Conservation (phyloP, 257 asterid genomes). For the Handroanthus guayacan region DNA sequence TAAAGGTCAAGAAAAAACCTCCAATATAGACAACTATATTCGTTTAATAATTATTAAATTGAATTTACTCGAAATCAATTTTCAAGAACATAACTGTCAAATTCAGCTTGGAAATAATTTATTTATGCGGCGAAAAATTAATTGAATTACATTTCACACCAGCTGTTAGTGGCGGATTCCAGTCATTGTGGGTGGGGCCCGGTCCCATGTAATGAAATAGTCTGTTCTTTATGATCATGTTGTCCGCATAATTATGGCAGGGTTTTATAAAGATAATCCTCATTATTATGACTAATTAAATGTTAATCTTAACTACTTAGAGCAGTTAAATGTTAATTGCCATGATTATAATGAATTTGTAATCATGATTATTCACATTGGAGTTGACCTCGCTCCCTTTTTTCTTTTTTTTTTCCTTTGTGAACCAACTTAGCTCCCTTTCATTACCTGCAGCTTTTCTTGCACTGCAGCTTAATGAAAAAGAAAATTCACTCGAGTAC, state of each 20-base stretch:
- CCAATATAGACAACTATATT: neutral
- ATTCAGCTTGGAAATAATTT: neutral
- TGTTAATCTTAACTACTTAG: conserved; percentile 36
- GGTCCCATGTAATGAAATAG: conserved; percentile 25
- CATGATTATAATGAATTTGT: conserved; percentile 35
- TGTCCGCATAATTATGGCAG: conserved; percentile 36
- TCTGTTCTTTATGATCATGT: conserved; percentile 30
- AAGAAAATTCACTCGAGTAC: neutral
- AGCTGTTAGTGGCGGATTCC: conserved; percentile 18
- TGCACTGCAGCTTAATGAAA: too few relatives aligned
- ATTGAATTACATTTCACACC: neutral
- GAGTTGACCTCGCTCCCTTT: conserved; percentile 24
- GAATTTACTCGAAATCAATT: neutral
- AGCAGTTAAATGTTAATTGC: conserved; percentile 23
- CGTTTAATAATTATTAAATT: neutral
- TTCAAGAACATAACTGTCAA: conserved; percentile 3
- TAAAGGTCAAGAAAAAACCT: too few relatives aligned
- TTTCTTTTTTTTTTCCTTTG: neutral
- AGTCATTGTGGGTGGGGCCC: conserved; percentile 22
- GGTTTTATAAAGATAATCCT: conserved; percentile 31
- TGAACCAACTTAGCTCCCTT: neutral
- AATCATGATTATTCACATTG: conserved; percentile 34
- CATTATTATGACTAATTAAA: conserved; percentile 26
- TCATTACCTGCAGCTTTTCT: neutral
- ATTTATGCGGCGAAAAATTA: neutral